Evolutionary conservation across 495 filamentous ascomycete genomes (phyloP).

Genomic region (Sordaria brevicollis): DNA sequence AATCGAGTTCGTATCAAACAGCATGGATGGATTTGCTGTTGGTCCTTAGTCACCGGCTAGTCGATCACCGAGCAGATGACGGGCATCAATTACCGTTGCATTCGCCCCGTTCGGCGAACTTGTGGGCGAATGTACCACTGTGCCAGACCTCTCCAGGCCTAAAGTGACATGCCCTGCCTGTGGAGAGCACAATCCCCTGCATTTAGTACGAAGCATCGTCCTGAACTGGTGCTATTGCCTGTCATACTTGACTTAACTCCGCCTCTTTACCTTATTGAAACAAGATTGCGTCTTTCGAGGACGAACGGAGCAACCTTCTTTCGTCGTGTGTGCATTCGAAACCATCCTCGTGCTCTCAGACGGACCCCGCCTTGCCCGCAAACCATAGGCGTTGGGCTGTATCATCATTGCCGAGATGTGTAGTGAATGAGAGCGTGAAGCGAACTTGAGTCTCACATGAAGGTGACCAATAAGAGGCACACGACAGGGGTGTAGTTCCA

Average conservation of each 20-base stretch:
- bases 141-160: background rate
- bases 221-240: background rate
- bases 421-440: slow-evolving; percentile 19
- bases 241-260: background rate
- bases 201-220: background rate
- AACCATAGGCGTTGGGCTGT: slow-evolving; percentile 16
- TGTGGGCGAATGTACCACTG: background rate
- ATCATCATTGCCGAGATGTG: slow-evolving; percentile 23
- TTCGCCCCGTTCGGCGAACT: background rate
- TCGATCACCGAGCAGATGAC: background rate
- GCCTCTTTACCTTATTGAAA: slow-evolving; percentile 3
- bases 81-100: background rate
- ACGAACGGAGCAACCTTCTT: background rate
- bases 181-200: background rate
- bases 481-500: slow-evolving; percentile 27
- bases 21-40: background rate
- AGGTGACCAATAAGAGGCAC: slow-evolving; percentile 23
- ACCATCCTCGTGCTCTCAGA: slow-evolving; percentile 12
- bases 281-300: background rate
- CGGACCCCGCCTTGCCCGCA: slow-evolving; percentile 14
- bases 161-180: background rate
- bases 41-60: background rate
- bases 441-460: slow-evolving; percentile 20
- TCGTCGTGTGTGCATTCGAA: slow-evolving; percentile 3
- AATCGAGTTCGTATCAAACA: background rate